A percentile compares a stretch with the other conserved stretches of the same genome.
phyloP scores from a whole-genome alignment of 2,329 filamentous ascomycete species.

The Fusarium sp. region DNA sequence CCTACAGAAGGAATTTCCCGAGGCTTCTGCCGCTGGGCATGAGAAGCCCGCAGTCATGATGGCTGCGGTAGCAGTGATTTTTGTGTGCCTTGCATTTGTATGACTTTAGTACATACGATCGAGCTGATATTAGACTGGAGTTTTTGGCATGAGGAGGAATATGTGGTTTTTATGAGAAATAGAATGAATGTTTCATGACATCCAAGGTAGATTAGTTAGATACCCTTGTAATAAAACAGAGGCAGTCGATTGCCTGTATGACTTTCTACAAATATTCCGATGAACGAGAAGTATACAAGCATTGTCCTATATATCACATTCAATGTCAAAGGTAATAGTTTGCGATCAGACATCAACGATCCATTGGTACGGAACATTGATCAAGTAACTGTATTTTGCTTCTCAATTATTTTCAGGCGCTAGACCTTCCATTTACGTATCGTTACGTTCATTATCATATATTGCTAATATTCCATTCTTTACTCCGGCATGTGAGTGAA shows the following conservation, averaged over 20 bases:
- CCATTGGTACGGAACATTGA: neutral
- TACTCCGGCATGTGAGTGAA: constrained; percentile 73
- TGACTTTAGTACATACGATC: constrained; percentile 8
- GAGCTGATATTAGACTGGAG: constrained; percentile 13
- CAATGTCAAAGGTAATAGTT: neutral
- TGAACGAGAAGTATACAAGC: neutral
- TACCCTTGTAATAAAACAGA: constrained; percentile 15
- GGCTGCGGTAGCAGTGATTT: constrained; percentile 1
- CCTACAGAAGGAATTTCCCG: constrained; percentile 65
- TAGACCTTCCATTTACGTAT: neutral
- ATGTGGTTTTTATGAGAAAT: constrained; percentile 7
- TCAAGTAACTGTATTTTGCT: neutral
- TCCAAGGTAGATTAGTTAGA: constrained; percentile 16
- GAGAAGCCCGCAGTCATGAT: constrained; percentile 24
- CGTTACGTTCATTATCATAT: constrained; percentile 13
- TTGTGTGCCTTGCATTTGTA: constrained; percentile 14
- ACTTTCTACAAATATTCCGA: neutral
- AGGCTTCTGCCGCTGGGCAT: constrained; percentile 15
- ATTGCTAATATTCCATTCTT: constrained; percentile 9
- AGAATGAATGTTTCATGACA: constrained; percentile 19
- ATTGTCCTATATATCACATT: neutral
- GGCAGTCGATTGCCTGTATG: neutral
- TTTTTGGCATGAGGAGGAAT: neutral
- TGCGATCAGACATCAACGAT: neutral
- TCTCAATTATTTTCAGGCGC: neutral